These are phyloP conservation scores for Physaria fendleri DNA, from an alignment of 345 rosid genomes.

Conservation along the genomic window DNA sequence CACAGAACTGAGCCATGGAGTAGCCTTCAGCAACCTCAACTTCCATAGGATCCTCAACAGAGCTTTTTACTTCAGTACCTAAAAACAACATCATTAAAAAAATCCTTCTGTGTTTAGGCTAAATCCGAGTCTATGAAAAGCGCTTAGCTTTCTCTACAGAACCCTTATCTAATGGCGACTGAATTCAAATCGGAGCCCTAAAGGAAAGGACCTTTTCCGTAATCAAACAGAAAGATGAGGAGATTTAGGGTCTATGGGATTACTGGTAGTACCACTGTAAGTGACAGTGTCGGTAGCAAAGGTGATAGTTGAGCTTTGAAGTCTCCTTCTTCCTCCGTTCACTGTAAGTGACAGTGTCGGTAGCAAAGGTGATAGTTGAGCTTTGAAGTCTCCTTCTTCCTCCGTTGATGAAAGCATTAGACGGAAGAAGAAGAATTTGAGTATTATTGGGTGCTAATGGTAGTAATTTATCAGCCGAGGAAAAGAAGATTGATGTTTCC, in stretches of 20 bases:
- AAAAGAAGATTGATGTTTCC: constrained; percentile 22
- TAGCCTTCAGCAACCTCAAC: constrained; percentile 68
- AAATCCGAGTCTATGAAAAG: not conserved
- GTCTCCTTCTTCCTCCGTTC: constrained; percentile 10
- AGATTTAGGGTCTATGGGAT: not conserved
- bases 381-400: constrained; percentile 14
- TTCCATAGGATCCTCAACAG: constrained; percentile 40
- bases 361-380: constrained; percentile 11
- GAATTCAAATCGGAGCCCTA: not conserved
- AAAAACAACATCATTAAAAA: not conserved
- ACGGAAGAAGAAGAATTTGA: constrained; percentile 18
- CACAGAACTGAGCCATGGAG: constrained; percentile 66
- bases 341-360: constrained; percentile 9
- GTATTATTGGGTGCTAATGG: not conserved
- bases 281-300: constrained; percentile 11
- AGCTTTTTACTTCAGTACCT: constrained; percentile 44
- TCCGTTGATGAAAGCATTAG: constrained; percentile 17
- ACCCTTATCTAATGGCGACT: not conserved
- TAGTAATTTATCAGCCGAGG: constrained; percentile 24
- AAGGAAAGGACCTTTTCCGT: not conserved
- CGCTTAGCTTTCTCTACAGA: not conserved
- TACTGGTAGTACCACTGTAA: constrained; percentile 25
- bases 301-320: constrained; percentile 11
- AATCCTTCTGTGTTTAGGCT: not conserved
- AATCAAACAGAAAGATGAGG: not conserved